Evolutionary conservation across 306 rosid species (phyloP).

Genomic region (Carpinus fangiana): DNA sequence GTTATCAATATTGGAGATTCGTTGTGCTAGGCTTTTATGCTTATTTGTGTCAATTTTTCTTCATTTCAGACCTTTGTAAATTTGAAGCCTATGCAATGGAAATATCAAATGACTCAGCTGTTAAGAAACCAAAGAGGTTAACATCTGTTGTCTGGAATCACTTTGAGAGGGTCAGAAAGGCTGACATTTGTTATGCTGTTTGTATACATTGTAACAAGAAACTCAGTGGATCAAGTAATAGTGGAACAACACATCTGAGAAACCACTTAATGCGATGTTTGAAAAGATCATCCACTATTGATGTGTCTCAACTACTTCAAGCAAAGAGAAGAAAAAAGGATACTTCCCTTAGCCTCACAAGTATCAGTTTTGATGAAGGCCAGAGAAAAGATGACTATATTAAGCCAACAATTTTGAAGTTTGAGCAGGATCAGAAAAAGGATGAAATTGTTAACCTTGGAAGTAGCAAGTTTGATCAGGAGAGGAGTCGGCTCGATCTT

Average conservation of each 20-base stretch:
- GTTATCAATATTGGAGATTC: slow-evolving; percentile 1
- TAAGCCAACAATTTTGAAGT: slow-evolving; percentile 66
- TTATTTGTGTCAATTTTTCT: slow-evolving; percentile 6
- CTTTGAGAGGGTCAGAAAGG: slow-evolving; percentile 92
- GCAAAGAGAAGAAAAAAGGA: slow-evolving; percentile 93
- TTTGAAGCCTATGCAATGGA: slow-evolving; percentile 62
- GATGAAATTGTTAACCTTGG: slow-evolving; percentile 66
- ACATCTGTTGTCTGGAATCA: slow-evolving; percentile 99
- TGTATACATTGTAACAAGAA: slow-evolving; percentile 93
- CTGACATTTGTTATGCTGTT: slow-evolving; percentile 84
- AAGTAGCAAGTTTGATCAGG: slow-evolving; percentile 77
- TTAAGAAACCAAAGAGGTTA: slow-evolving; percentile 84
- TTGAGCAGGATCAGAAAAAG: slow-evolving; percentile 77
- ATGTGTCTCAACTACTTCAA: slow-evolving; percentile 90
- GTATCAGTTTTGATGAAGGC: slow-evolving; percentile 67
- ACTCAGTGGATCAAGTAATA: slow-evolving; percentile 97
- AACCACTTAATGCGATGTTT: slow-evolving; percentile 95
- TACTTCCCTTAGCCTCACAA: slow-evolving; percentile 52
- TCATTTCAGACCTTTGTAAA: slow-evolving; percentile 39
- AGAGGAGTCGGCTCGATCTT: slow-evolving; percentile 85
- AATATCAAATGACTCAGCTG: slow-evolving; percentile 59
- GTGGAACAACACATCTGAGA: slow-evolving; percentile 96
- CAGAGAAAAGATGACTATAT: slow-evolving; percentile 72
- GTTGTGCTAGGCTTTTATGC: background rate
- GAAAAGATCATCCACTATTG: slow-evolving; percentile 73